These are phyloP conservation scores for Geranium incanum DNA, from an alignment of 441 rosid genomes.

Conservation along the genomic window DNA sequence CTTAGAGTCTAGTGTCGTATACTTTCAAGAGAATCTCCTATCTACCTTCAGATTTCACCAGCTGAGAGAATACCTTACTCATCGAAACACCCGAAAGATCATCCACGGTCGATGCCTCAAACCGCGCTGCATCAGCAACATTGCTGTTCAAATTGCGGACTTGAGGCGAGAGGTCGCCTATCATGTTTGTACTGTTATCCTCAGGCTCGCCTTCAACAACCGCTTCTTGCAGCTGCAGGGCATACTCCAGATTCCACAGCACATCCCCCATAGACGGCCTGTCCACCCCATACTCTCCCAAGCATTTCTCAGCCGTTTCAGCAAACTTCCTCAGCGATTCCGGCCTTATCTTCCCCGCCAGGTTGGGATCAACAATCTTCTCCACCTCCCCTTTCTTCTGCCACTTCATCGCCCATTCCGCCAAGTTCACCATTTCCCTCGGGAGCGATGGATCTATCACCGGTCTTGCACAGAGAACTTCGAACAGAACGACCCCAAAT, in stretches of 20 bases:
- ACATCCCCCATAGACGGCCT: slow-evolving; percentile 24
- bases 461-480: slow-evolving; percentile 20
- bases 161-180: background rate
- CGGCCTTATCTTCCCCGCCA: slow-evolving; percentile 13
- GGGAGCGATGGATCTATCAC: slow-evolving; percentile 20
- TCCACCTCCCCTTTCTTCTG: slow-evolving; percentile 17
- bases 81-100: background rate
- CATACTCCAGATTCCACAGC: slow-evolving; percentile 24
- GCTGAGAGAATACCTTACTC: slow-evolving; percentile 1
- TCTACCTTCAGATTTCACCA: background rate
- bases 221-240: slow-evolving; percentile 62
- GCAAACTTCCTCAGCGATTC: slow-evolving; percentile 15
- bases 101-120: background rate
- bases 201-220: background rate
- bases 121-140: background rate
- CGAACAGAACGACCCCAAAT: slow-evolving; percentile 22
- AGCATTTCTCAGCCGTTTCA: slow-evolving; percentile 22
- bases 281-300: slow-evolving; percentile 19
- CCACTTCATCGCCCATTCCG: slow-evolving; percentile 24
- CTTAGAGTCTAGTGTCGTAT: too few relatives aligned
- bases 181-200: background rate
- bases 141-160: background rate
- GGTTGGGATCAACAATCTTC: slow-evolving; percentile 12
- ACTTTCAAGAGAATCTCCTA: background rate
- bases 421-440: slow-evolving; percentile 18